A percentile compares a stretch with the other conserved stretches of the same genome.
Conservation (phyloP, 2,329 filamentous ascomycete genomes). For the Rhinocladiella mackenziei region DNA sequence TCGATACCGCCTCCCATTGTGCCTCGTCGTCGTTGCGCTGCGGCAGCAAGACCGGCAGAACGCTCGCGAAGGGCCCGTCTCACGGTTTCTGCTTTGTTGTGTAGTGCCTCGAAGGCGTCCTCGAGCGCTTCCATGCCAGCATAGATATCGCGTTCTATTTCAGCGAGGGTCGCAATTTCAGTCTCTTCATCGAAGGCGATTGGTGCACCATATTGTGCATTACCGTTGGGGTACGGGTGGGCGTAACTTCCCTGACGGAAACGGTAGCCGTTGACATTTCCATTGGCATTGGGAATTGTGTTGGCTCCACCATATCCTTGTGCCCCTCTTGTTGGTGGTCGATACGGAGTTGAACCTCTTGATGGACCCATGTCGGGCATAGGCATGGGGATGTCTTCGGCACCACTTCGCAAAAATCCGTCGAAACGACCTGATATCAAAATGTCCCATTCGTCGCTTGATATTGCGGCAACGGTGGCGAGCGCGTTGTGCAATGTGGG, state of each 20-base stretch:
- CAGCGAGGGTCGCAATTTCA: slow-evolving; percentile 82
- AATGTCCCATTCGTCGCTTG: slow-evolving; percentile 93
- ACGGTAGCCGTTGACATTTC: slow-evolving; percentile 42
- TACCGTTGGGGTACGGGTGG: slow-evolving; percentile 48
- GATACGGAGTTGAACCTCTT: slow-evolving; percentile 29
- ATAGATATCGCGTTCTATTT: slow-evolving; percentile 91
- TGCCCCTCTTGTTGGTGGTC: slow-evolving; percentile 30
- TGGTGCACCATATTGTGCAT: slow-evolving; percentile 61
- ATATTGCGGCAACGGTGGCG: slow-evolving; percentile 81
- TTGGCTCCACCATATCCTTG: slow-evolving; percentile 36
- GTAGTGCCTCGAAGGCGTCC: slow-evolving; percentile 89
- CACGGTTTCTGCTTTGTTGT: slow-evolving; percentile 76
- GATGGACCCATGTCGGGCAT: slow-evolving; percentile 26
- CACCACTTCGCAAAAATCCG: slow-evolving; percentile 90
- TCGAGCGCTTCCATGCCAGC: slow-evolving; percentile 90
- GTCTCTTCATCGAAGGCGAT: slow-evolving; percentile 92
- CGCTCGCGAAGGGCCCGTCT: slow-evolving; percentile 76
- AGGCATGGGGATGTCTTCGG: slow-evolving; percentile 53
- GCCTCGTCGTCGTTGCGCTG: slow-evolving; percentile 44
- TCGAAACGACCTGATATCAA: slow-evolving; percentile 90
- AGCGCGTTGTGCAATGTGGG: slow-evolving; percentile 78
- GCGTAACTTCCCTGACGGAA: slow-evolving; percentile 40
- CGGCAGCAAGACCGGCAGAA: slow-evolving; percentile 65
- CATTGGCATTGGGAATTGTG: slow-evolving; percentile 38
- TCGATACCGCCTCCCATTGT: slow-evolving; percentile 32